phyloP scores from a whole-genome alignment of 192 early-diverging fungal species.

The Diversispora eburnea region DNA sequence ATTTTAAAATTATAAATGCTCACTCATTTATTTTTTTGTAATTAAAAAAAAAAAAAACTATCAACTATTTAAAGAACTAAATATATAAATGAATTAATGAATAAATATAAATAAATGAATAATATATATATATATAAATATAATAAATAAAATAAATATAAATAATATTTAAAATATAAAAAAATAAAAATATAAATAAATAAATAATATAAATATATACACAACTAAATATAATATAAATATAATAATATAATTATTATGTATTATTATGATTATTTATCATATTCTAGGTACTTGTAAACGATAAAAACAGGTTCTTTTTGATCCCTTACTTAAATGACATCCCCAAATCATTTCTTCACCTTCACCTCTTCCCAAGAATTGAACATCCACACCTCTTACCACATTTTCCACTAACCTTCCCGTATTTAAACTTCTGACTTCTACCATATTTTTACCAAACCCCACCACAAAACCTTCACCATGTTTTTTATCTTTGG shows the following conservation, averaged over 20 bases:
- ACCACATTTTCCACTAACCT: constrained; percentile 22
- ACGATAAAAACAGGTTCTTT: constrained; percentile 20
- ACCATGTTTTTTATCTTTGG: neutral
- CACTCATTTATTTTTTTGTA: no score
- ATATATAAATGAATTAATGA: no score
- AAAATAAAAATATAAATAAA: neutral
- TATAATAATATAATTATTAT: neutral
- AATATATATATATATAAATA: no score
- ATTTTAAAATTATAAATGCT: no score
- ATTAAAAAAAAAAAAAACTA: no score
- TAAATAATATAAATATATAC: neutral
- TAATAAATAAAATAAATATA: no score
- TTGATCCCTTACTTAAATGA: neutral
- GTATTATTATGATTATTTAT: neutral
- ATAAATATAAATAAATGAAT: no score
- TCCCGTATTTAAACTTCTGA: constrained; percentile 26
- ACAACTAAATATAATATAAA: neutral
- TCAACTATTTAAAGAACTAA: no score
- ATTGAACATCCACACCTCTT: constrained; percentile 17
- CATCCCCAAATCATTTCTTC: constrained; percentile 15
- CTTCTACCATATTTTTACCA: constrained; percentile 24
- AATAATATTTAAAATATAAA: no score
- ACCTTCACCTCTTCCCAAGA: constrained; percentile 14
- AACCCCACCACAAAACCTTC: constrained; percentile 22
- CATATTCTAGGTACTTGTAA: constrained; percentile 8